Evolutionary conservation across 2,329 filamentous ascomycete species (phyloP).

Genomic region (Ascochyta koolunga): DNA sequence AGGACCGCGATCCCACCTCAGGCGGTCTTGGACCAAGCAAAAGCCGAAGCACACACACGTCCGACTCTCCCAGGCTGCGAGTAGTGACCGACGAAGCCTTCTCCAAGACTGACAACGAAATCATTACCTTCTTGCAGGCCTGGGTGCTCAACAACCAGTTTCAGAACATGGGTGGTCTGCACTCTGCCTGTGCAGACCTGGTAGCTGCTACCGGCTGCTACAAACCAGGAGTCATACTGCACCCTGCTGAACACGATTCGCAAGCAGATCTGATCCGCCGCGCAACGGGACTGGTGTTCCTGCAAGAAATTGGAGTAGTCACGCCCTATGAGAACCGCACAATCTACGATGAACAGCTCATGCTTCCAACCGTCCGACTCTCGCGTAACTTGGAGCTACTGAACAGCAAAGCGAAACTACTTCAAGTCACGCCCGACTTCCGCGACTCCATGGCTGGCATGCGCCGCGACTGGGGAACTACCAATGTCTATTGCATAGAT

Average conservation of each 20-base stretch:
- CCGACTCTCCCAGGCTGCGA: conserved; percentile 24
- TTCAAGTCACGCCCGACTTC: conserved; percentile 43
- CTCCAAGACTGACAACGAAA: conserved; percentile 57
- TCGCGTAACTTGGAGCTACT: conserved; percentile 53
- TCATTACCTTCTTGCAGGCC: conserved; percentile 72
- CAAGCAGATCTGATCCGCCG: conserved; percentile 12
- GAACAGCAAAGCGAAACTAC: conserved; percentile 40
- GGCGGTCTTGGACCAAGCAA: conserved; percentile 51
- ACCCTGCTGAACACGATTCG: conserved; percentile 45
- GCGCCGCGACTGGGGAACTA: conserved; percentile 65
- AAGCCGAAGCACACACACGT: conserved; percentile 27
- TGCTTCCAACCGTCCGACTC: conserved; percentile 57
- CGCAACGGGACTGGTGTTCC: conserved; percentile 65
- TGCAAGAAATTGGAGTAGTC: conserved; percentile 77
- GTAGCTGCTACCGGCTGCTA: conserved; percentile 69
- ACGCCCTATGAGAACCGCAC: conserved; percentile 72
- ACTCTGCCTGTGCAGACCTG: conserved; percentile 68
- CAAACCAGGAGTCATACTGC: conserved; percentile 39
- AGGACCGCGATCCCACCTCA: conserved; percentile 40
- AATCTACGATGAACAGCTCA: conserved; percentile 63
- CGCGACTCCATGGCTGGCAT: conserved; percentile 61
- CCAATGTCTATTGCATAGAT: conserved; percentile 76
- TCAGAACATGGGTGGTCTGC: conserved; percentile 55
- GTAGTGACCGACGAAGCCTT: conserved; percentile 49
- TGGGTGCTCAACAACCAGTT: conserved; percentile 55